These are phyloP conservation scores for Tricholoma furcatifolium DNA, from an alignment of 768 basidiomycete genomes.

Conservation along the genomic window DNA sequence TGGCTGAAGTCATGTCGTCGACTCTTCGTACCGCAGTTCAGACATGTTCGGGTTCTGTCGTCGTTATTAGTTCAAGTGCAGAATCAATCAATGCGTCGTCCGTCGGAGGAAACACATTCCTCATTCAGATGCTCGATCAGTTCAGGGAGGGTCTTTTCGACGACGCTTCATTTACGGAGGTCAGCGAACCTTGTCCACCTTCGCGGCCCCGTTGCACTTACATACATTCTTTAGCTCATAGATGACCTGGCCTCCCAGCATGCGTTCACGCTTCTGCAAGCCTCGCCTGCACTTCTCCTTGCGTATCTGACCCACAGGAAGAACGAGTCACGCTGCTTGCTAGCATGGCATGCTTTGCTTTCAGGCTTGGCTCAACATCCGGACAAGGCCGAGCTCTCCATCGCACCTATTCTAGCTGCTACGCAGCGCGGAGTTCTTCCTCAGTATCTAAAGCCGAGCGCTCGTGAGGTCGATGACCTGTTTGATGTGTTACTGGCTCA, in stretches of 20 bases:
- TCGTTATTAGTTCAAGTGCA: not conserved
- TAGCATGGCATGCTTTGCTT: slow-evolving; percentile 52
- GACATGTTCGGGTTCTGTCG: slow-evolving; percentile 21
- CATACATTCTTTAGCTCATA: slow-evolving; percentile 32
- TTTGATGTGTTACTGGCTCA: slow-evolving; percentile 38
- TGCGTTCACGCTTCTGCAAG: slow-evolving; percentile 35
- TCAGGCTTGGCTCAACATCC: slow-evolving; percentile 35
- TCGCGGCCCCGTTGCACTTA: too few relatives aligned
- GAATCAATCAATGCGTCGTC: not conserved
- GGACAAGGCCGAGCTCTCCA: slow-evolving; percentile 23
- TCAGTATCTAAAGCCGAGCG: slow-evolving; percentile 40
- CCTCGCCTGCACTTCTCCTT: slow-evolving; percentile 44
- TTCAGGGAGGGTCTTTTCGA: slow-evolving; percentile 54
- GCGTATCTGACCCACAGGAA: slow-evolving; percentile 51
- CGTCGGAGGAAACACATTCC: slow-evolving; percentile 15
- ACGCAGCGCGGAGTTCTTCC: slow-evolving; percentile 39
- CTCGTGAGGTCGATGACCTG: slow-evolving; percentile 43
- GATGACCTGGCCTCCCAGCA: slow-evolving; percentile 43
- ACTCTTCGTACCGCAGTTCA: slow-evolving; percentile 33
- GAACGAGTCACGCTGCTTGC: slow-evolving; percentile 24
- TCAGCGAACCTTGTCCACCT: slow-evolving; percentile 25
- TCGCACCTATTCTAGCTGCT: slow-evolving; percentile 42
- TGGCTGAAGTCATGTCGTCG: slow-evolving; percentile 28
- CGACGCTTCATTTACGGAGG: slow-evolving; percentile 41
- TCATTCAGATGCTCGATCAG: slow-evolving; percentile 46